These are phyloP conservation scores for Claviceps sp. DNA, from an alignment of 2,329 filamentous ascomycete species.

Conservation along the genomic window DNA sequence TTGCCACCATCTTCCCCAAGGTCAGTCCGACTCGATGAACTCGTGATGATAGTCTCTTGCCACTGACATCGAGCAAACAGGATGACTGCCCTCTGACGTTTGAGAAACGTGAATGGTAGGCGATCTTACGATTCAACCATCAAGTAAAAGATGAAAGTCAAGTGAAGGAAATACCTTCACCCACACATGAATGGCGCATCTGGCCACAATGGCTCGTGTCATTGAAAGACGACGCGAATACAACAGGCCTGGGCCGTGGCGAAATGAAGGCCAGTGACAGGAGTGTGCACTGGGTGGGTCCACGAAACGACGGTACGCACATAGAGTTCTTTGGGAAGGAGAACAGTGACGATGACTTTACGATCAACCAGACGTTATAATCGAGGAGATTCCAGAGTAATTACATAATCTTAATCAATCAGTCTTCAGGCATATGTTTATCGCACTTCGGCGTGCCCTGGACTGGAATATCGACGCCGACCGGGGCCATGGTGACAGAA, in stretches of 20 bases:
- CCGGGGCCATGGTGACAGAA: too few species aligned
- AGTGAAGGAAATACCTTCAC: neutral
- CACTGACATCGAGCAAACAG: conserved; percentile 25
- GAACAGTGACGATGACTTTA: conserved; percentile 2
- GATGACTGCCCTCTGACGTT: conserved; percentile 77
- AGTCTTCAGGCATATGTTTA: conserved; percentile 2
- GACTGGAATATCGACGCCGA: too few species aligned
- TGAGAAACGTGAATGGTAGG: conserved; percentile 36
- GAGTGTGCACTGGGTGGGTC: neutral
- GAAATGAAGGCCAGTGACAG: neutral
- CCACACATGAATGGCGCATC: neutral
- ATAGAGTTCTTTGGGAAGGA: conserved; percentile 3
- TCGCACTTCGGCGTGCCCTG: too few species aligned
- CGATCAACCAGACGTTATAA: neutral
- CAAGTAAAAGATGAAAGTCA: neutral
- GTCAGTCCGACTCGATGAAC: conserved; percentile 36
- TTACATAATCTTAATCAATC: conserved; percentile 5
- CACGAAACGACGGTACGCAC: conserved; percentile 3
- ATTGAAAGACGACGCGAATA: neutral
- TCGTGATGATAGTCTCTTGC: neutral
- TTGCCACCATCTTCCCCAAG: conserved; percentile 95
- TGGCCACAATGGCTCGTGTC: neutral
- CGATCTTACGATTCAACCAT: neutral
- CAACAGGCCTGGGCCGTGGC: neutral
- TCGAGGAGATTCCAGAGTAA: neutral